Base-by-base conservation (phyloP, 768 basidiomycete species). In the Lactarius pseudohatsudake region DNA sequence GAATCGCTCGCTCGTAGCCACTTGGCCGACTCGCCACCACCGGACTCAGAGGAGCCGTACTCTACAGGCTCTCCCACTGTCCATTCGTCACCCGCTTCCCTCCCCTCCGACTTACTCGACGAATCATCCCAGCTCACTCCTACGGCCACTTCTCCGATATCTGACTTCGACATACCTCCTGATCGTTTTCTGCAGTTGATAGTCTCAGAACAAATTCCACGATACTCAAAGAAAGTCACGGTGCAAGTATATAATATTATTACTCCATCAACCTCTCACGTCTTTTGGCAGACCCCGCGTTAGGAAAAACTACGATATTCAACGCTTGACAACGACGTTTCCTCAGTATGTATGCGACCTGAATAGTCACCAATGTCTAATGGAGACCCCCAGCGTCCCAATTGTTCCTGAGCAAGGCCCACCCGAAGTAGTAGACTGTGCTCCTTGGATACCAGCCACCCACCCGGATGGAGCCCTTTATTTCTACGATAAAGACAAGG, bases 371-470 rank as follows among this genome's bases (percentile, higher is more conserved):
- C 56, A 18, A 8, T 20, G 18, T 36, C 56, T 57, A n/a, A 57
- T 22, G 3, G 34, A 34, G 16, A 16, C 10, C 55, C 22, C 18
- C 13, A 57, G 56, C 11, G 18, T 57, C 30, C n/a, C 30, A 36
- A 32, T 9, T n/a, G 5, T 3, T 22, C 32, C n/a, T 34, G 56
- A 11, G 50, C 50, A 53, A 6, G 22, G 47, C 47, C 13, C 11
- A 22, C 22, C 2, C 26, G 50, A 53, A 26, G 28, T 13, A 36
- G 56, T n/a, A n/a, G n/a, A 34, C 4, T 57, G 30, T 36, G 18
- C 30, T 34, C 34, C 56, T 36, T 88, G 87, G 87, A 73, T 47
- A 6, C 72, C 79, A 1, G 75, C 76, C 53, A 73, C 77, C 4
- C 87, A 88, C 50, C 50, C 50, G 15, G 22, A 53, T 26, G 50